These are phyloP conservation scores for Cercospora sp. DNA, from an alignment of 2,329 filamentous ascomycete genomes.

Conservation along the genomic window DNA sequence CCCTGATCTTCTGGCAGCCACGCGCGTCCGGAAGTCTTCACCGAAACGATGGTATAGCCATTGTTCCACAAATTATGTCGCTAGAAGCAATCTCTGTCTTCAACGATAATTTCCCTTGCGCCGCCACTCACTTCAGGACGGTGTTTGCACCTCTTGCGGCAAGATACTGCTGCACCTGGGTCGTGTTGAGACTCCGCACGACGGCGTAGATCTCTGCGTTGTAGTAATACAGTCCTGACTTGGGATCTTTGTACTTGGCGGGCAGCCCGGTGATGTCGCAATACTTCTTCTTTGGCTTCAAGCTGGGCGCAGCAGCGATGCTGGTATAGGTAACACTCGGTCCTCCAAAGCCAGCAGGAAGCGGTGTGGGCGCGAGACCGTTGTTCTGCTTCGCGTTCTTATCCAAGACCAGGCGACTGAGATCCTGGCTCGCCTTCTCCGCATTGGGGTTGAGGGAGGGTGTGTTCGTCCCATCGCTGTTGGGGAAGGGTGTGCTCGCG, in stretches of 20 bases:
- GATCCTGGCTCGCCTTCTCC: conserved; percentile 81
- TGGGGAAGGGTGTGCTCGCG: conserved; percentile 61
- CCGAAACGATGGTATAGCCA: conserved; percentile 13
- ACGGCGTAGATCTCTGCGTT: conserved; percentile 87
- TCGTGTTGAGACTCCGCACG: conserved; percentile 77
- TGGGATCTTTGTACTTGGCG: conserved; percentile 91
- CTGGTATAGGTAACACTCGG: conserved; percentile 85
- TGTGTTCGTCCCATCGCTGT: conserved; percentile 41
- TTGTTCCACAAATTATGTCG: conserved; percentile 11
- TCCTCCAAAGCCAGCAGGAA: conserved; percentile 42
- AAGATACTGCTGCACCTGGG: conserved; percentile 81
- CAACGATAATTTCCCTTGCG: conserved; percentile 5
- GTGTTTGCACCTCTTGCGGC: conserved; percentile 91
- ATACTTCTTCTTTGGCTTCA: conserved; percentile 79
- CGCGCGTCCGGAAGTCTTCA: background rate
- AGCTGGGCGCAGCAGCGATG: conserved; percentile 88
- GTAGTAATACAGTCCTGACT: conserved; percentile 89
- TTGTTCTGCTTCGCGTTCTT: conserved; percentile 59
- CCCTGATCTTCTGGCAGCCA: conserved; percentile 2
- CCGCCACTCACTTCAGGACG: conserved; percentile 70
- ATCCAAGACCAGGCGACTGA: conserved; percentile 85
- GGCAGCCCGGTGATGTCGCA: conserved; percentile 93
- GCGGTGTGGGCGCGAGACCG: conserved; percentile 26
- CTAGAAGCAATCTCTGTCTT: conserved; percentile 9
- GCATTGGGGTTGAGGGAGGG: conserved; percentile 75